Base-by-base conservation (phyloP, 768 basidiomycete genomes). In the Lactarius psammicola region DNA sequence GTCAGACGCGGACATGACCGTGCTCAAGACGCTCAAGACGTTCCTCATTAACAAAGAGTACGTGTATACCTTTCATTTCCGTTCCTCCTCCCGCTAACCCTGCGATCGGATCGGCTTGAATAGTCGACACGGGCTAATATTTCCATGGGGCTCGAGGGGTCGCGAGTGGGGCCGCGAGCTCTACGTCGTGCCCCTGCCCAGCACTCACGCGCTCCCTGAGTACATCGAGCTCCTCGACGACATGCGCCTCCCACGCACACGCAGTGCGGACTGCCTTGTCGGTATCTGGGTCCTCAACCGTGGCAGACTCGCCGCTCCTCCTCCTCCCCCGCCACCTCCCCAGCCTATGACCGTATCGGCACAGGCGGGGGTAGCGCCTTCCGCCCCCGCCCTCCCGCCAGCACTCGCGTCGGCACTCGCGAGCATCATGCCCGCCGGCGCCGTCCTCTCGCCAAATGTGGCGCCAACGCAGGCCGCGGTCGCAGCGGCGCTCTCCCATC, bases 251-350 rank as follows among this genome's bases (percentile, higher is more conserved):
- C 90, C 92, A 17, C 85, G 83, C 70, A 72, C 77, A 11, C 82
- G 94, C 33, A 81, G 75, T n/a, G 74, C 77, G 2, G 85, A 92
- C 72, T 86, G 86, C 66, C 80, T 96, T 44, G 78, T 96, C 53
- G 90, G 90, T 28, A 85, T 95, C 17, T 94, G 92, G 85, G 83
- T 96, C n/a, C 80, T 95, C 20, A 85, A 83, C 71, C 94, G 89
- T 75, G 93, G 90, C 30, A 92, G 86, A 75, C 82, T 93, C 4
- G 81, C 78, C n/a, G 76, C 72, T 6, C 73, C 72, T 5, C 51
- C 42, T 3, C 53, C 17, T 7, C 53, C 49, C 20, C 60, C 7
- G 3, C 2, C 62, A 5, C 23, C 30, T 18, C 60, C 40, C 2
- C 53, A 28, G 15, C 65, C 61, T 49, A 10, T 49, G 23, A 4